phyloP scores from a whole-genome alignment of 192 early-diverging fungal species.

The Coemansia sp. region DNA sequence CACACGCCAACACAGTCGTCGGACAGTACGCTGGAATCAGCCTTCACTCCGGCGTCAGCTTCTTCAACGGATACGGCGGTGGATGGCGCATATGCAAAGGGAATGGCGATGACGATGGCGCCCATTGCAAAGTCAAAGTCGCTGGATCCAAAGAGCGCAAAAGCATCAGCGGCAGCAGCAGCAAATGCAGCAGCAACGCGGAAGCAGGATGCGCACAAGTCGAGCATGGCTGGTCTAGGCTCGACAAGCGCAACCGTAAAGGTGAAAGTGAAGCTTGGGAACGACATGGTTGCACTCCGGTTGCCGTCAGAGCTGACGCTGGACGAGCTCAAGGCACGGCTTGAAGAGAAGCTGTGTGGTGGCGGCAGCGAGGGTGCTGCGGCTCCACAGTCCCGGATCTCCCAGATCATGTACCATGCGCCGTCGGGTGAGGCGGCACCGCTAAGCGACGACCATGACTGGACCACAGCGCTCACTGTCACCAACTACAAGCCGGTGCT shows the following conservation, averaged over 20 bases:
- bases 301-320: slow-evolving; percentile 62
- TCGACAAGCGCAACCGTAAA: slow-evolving; percentile 56
- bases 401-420: slow-evolving; percentile 49
- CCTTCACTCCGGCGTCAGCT: slow-evolving; percentile 40
- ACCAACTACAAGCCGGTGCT: slow-evolving; percentile 51
- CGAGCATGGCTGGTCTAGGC: slow-evolving; percentile 33
- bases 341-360: slow-evolving; percentile 59
- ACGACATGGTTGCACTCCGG: slow-evolving; percentile 74
- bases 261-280: slow-evolving; percentile 69
- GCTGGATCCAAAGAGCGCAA: slow-evolving; percentile 46
- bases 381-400: slow-evolving; percentile 9
- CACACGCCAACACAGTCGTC: slow-evolving; percentile 41
- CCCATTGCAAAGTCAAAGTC: slow-evolving; percentile 30
- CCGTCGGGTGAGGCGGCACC: slow-evolving; percentile 46
- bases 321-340: slow-evolving; percentile 58
- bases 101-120: neutral
- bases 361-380: slow-evolving; percentile 17
- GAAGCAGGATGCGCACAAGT: slow-evolving; percentile 36
- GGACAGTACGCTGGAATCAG: slow-evolving; percentile 26
- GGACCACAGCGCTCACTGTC: slow-evolving; percentile 33
- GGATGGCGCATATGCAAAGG: slow-evolving; percentile 18
- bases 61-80: slow-evolving; percentile 43
- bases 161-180: neutral
- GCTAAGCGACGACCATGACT: slow-evolving; percentile 46
- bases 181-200: neutral